Evolutionary conservation across 2,329 filamentous ascomycete species (phyloP).

Genomic region (Fusarium sp.): DNA sequence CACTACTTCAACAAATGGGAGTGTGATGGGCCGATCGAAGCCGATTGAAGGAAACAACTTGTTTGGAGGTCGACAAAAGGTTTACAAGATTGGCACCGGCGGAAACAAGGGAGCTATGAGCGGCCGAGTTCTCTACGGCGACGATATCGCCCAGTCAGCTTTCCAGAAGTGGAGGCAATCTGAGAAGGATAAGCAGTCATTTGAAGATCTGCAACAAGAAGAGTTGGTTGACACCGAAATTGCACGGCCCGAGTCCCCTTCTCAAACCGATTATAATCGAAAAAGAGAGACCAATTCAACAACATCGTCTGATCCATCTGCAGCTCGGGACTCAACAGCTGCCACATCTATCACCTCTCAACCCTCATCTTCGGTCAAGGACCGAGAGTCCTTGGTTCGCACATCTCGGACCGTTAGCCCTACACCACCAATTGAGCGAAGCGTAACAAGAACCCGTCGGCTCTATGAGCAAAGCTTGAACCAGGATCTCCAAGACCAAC

Average conservation of each 20-base stretch:
- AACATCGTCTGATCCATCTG: slow-evolving; percentile 75
- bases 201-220: slow-evolving; percentile 51
- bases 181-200: slow-evolving; percentile 65
- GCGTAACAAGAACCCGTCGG: slow-evolving; percentile 76
- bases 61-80: slow-evolving; percentile 95
- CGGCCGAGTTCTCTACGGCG: slow-evolving; percentile 83
- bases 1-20: slow-evolving; percentile 71
- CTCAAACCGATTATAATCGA: slow-evolving; percentile 73
- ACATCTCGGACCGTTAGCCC: slow-evolving; percentile 54
- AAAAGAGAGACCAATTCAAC: slow-evolving; percentile 91
- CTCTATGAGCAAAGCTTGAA: slow-evolving; percentile 87
- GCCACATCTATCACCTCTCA: slow-evolving; percentile 85
- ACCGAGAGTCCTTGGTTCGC: slow-evolving; percentile 58
- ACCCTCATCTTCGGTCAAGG: slow-evolving; percentile 63
- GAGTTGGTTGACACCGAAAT: slow-evolving; percentile 44
- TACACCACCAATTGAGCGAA: slow-evolving; percentile 68
- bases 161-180: slow-evolving; percentile 81
- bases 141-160: slow-evolving; percentile 84
- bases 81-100: slow-evolving; percentile 82
- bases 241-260: slow-evolving; percentile 57
- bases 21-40: slow-evolving; percentile 86
- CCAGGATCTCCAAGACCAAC: slow-evolving; percentile 84
- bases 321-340: slow-evolving; percentile 83
- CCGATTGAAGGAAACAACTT: slow-evolving; percentile 91
- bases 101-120: slow-evolving; percentile 66